These are phyloP conservation scores for Limnomonas spitsbergensis DNA, from an alignment of 139 green algal species.

Conservation along the genomic window DNA sequence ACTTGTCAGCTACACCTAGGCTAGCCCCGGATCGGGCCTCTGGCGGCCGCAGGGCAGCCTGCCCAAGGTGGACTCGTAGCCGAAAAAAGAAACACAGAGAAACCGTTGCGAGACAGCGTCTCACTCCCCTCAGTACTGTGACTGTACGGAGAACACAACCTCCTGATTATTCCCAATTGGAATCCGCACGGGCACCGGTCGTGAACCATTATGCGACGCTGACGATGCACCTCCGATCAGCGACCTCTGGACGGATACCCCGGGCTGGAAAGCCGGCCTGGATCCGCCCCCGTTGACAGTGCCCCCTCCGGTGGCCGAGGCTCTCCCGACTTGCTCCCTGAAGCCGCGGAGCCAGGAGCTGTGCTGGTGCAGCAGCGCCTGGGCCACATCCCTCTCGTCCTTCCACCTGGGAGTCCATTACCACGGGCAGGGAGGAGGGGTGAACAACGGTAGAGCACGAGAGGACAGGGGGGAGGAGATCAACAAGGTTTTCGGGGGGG, in stretches of 20 bases:
- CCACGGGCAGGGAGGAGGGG: too few species aligned
- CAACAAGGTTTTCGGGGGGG: too few species aligned
- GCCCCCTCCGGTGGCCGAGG: background rate
- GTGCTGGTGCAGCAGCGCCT: constrained; percentile 25
- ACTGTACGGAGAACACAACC: constrained; percentile 4
- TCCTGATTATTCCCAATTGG: constrained; percentile 9
- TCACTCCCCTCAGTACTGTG: background rate
- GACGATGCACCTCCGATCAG: background rate
- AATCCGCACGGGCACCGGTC: background rate
- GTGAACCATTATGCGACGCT: background rate
- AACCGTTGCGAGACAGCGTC: too few species aligned
- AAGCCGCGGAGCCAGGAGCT: constrained; percentile 18
- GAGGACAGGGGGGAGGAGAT: too few species aligned
- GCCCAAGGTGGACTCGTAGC: too few species aligned
- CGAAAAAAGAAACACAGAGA: too few species aligned
- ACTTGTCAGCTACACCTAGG: too few species aligned
- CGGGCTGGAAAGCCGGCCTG: background rate
- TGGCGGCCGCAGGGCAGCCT: too few species aligned
- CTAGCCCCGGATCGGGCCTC: too few species aligned
- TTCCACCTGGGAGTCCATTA: constrained; percentile 4
- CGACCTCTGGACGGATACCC: background rate
- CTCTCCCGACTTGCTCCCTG: constrained; percentile 10
- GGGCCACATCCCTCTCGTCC: constrained; percentile 26
- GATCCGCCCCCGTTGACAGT: background rate
- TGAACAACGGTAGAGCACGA: too few species aligned